These are phyloP conservation scores for Diphasiastrum complanatum DNA, from an alignment of 83 land plant species.

Conservation along the genomic window DNA sequence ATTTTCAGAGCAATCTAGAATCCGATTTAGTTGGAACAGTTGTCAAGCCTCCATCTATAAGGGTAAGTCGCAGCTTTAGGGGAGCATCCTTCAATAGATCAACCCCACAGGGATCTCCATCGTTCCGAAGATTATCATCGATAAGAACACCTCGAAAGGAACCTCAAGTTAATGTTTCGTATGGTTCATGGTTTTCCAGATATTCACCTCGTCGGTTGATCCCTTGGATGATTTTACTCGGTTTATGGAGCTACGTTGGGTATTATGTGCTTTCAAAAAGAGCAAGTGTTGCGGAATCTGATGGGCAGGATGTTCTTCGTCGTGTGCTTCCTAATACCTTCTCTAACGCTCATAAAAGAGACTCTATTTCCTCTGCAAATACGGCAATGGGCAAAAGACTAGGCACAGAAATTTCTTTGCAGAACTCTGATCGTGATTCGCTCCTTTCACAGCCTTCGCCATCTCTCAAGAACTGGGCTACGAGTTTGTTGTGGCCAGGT, in stretches of 20 bases:
- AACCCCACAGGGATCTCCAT: constrained; percentile 52
- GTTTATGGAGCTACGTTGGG: constrained; percentile 72
- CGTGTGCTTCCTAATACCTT: constrained; percentile 14
- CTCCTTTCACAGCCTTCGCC: too few relatives aligned
- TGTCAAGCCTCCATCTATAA: constrained; percentile 34
- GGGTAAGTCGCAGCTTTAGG: constrained; percentile 41
- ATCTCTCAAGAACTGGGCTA: too few relatives aligned
- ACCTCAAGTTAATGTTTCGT: constrained; percentile 28
- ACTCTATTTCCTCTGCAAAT: neutral
- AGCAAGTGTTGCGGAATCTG: constrained; percentile 43
- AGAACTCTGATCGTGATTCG: too few relatives aligned
- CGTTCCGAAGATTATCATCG: constrained; percentile 49
- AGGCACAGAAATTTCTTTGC: too few relatives aligned
- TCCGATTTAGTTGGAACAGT: constrained; percentile 41
- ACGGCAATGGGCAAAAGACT: too few relatives aligned
- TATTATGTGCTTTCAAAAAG: constrained; percentile 70
- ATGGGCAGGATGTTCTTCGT: constrained; percentile 33
- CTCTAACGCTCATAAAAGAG: neutral
- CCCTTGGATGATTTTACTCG: constrained; percentile 68
- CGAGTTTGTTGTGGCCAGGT: too few relatives aligned
- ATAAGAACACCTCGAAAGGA: constrained; percentile 49
- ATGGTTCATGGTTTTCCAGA: constrained; percentile 19
- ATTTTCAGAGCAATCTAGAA: too few relatives aligned
- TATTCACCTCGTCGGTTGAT: constrained; percentile 39
- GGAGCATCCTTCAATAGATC: constrained; percentile 44